Evolutionary conservation across 257 asterid genomes (phyloP).

Genomic region (Vinca minor): DNA sequence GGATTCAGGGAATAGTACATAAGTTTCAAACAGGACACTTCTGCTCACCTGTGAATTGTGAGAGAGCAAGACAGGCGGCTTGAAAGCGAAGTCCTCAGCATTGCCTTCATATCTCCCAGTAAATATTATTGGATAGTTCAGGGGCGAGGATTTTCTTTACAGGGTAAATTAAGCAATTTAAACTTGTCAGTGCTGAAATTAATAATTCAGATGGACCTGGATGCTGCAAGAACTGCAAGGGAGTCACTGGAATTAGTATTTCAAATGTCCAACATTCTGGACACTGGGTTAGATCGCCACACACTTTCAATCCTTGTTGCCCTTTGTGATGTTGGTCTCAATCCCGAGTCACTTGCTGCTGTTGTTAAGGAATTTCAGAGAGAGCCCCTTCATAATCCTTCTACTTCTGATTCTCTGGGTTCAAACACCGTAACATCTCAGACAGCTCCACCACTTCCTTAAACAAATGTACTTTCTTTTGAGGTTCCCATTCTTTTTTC

Average conservation of each 20-base stretch:
- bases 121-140: no score
- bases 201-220: slow-evolving; percentile 46
- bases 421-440: neutral
- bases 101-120: no score
- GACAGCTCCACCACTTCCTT: neutral
- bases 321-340: slow-evolving; percentile 63
- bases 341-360: slow-evolving; percentile 69
- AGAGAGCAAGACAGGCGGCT: no score
- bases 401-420: neutral
- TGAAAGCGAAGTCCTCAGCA: no score
- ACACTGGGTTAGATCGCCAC: slow-evolving; percentile 78
- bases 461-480: neutral
- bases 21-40: no score
- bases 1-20: no score
- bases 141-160: neutral
- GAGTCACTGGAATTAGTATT: slow-evolving; percentile 62
- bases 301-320: slow-evolving; percentile 62
- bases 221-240: slow-evolving; percentile 58
- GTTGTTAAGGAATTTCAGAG: slow-evolving; percentile 61
- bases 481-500: no score
- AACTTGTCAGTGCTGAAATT: no score
- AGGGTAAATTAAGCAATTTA: neutral
- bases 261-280: slow-evolving; percentile 74
- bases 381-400: neutral
- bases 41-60: no score